Percentiles rank a stretch among this genome's conserved stretches.
These are phyloP conservation scores for Skeletonema marinoi DNA, from an alignment of 108 stramenopile species.

Conservation along the genomic window DNA sequence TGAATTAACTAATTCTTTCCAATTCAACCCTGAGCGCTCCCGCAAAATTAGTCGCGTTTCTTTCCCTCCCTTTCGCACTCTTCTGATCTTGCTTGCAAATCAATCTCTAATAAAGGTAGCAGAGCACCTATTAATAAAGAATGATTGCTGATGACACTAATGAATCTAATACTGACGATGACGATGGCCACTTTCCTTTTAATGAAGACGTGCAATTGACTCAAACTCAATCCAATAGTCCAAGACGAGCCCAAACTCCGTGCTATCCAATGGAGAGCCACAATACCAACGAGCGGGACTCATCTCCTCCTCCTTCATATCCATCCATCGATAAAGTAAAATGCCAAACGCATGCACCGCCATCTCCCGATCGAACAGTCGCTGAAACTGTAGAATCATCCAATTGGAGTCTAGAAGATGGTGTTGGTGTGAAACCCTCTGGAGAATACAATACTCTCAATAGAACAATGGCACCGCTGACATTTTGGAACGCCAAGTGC, in stretches of 20 bases:
- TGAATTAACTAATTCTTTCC: too few species aligned
- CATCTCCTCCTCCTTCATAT: neutral
- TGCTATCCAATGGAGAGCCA: neutral
- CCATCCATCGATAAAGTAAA: neutral
- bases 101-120: neutral
- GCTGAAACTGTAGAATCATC: constrained; percentile 22
- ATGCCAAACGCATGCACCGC: neutral
- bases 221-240: neutral
- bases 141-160: neutral
- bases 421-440: constrained; percentile 1
- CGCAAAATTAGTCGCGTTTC: too few species aligned
- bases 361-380: constrained; percentile 9
- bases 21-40: too few species aligned
- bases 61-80: too few species aligned
- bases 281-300: neutral
- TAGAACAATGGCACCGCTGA: neutral
- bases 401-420: neutral
- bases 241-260: neutral
- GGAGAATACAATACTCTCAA: neutral
- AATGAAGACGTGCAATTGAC: neutral
- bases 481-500: neutral
- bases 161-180: neutral
- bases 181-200: neutral
- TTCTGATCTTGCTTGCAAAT: too few species aligned
- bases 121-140: neutral